phyloP scores from a whole-genome alignment of 2,329 filamentous ascomycete genomes.

The Venturia pyrina region DNA sequence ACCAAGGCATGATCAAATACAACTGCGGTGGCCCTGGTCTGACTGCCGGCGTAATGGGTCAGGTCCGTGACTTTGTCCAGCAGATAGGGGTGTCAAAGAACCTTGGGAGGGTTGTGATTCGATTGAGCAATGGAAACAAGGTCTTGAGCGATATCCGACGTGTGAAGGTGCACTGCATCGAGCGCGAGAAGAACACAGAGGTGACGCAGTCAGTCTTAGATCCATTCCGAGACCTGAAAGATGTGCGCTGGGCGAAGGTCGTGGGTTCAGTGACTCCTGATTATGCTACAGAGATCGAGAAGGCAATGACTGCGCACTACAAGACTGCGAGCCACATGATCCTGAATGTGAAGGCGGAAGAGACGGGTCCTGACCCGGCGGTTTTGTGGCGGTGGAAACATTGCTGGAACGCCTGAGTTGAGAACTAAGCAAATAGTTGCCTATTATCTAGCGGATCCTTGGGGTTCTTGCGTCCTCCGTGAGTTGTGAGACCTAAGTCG shows the following conservation, averaged over 20 bases:
- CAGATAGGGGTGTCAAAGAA: constrained; percentile 23
- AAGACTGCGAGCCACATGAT: neutral
- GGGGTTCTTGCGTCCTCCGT: constrained; percentile 52
- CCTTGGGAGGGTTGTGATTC: constrained; percentile 14
- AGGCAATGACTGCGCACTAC: constrained; percentile 5
- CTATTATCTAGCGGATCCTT: constrained; percentile 66
- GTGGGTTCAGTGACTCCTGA: constrained; percentile 29
- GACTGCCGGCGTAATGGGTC: constrained; percentile 30
- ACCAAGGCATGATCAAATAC: constrained; percentile 43
- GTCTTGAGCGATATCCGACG: constrained; percentile 16
- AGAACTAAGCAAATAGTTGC: constrained; percentile 58
- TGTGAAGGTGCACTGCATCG: constrained; percentile 14
- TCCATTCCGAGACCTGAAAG: constrained; percentile 29
- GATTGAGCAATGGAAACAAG: constrained; percentile 23
- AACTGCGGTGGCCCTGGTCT: constrained; percentile 37
- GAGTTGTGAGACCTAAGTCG: constrained; percentile 62
- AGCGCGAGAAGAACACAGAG: neutral
- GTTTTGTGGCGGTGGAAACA: constrained; percentile 10
- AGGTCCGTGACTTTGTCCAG: constrained; percentile 32
- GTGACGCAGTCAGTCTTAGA: constrained; percentile 25
- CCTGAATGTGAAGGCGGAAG: neutral
- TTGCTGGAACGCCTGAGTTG: constrained; percentile 11
- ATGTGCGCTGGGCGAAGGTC: constrained; percentile 26
- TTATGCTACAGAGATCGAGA: constrained; percentile 19
- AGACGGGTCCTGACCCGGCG: neutral